phyloP scores from a whole-genome alignment of 305 asterid species.

The Fraxinus velutina region DNA sequence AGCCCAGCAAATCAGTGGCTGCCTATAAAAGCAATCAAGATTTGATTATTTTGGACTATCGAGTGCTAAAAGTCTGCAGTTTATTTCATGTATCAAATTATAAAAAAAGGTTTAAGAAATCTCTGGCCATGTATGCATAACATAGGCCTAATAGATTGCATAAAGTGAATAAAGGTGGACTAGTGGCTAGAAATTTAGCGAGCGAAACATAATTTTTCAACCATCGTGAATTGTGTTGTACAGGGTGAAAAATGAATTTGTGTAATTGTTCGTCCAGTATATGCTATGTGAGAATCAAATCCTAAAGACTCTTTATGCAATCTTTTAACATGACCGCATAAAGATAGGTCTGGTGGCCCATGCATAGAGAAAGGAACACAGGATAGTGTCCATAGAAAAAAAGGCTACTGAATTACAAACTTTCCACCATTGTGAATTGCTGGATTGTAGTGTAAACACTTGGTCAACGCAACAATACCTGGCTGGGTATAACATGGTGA shows the following conservation, averaged over 20 bases:
- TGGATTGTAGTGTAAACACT: background rate
- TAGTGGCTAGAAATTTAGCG: background rate
- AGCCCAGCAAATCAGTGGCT: background rate
- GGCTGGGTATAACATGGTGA: slow-evolving; percentile 84
- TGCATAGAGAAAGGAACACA: background rate
- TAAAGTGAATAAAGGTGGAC: background rate
- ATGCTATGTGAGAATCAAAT: background rate
- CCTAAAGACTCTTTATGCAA: background rate
- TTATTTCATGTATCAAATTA: background rate
- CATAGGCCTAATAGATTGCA: background rate
- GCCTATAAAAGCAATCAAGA: background rate
- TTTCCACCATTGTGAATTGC: slow-evolving; percentile 17
- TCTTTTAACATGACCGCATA: slow-evolving; percentile 6
- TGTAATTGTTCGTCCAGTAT: background rate
- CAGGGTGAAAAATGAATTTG: background rate
- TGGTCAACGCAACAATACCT: slow-evolving; percentile 41
- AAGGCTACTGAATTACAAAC: background rate
- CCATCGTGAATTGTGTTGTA: background rate
- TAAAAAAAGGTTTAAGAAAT: background rate
- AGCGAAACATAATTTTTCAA: background rate
- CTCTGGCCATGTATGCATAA: background rate
- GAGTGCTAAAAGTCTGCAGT: background rate
- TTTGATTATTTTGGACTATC: background rate
- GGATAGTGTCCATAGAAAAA: background rate
- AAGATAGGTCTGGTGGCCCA: background rate